These are phyloP conservation scores for Aspergillus novoparasiticus DNA, from an alignment of 2,329 filamentous ascomycete species.

Conservation along the genomic window DNA sequence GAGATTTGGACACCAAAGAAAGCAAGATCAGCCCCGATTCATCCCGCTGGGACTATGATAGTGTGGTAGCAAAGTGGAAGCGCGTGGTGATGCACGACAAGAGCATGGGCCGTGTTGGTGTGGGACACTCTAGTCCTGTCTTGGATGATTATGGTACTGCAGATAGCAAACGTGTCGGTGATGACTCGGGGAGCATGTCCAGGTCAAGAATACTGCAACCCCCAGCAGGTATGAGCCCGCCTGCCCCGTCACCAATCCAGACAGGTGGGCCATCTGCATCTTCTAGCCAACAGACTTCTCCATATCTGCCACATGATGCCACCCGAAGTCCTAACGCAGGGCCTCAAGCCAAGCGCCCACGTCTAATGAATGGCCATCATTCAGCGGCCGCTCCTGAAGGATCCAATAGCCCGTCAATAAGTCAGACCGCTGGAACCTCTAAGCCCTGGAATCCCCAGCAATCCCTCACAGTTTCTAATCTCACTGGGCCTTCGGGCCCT, in stretches of 20 bases:
- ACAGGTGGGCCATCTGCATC: conserved; percentile 24
- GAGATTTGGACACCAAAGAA: conserved; percentile 40
- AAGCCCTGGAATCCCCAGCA: conserved; percentile 19
- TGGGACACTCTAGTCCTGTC: conserved; percentile 27
- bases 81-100: conserved; percentile 50
- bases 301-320: conserved; percentile 31
- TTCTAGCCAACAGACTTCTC: conserved; percentile 33
- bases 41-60: conserved; percentile 51
- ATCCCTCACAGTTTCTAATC: conserved; percentile 24
- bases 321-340: conserved; percentile 22
- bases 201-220: conserved; percentile 19
- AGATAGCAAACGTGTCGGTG: conserved; percentile 13
- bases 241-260: conserved; percentile 26
- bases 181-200: conserved; percentile 11
- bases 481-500: conserved; percentile 27
- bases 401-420: conserved; percentile 3
- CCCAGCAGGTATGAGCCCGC: conserved; percentile 27
- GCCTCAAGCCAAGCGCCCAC: conserved; percentile 37
- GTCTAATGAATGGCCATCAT: conserved; percentile 38
- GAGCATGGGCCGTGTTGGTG: conserved; percentile 43
- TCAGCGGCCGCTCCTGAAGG: conserved; percentile 3
- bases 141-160: conserved; percentile 19
- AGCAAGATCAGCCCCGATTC: conserved; percentile 39
- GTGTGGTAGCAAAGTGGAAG: conserved; percentile 52
- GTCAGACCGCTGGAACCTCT: conserved; percentile 11